Conservation (phyloP, 257 asterid species). For the Solanum rostratum region DNA sequence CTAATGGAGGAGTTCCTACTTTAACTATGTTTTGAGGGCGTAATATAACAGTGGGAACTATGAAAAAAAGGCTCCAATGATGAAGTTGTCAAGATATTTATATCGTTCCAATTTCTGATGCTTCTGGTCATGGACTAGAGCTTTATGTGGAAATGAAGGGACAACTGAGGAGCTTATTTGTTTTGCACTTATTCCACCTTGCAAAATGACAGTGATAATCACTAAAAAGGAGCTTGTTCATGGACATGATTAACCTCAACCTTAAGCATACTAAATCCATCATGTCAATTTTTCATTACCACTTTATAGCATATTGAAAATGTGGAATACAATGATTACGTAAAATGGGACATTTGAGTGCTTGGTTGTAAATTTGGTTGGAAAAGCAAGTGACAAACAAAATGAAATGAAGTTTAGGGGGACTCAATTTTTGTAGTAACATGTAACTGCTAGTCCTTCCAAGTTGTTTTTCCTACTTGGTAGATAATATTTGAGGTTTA, state of each 20-base stretch:
- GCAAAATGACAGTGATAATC: neutral
- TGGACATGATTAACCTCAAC: neutral
- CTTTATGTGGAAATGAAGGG: conserved; percentile 48
- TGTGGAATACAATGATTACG: neutral
- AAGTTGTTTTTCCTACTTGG: neutral
- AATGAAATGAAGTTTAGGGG: neutral
- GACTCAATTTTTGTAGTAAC: neutral
- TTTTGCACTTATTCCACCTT: neutral
- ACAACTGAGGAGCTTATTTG: conserved; percentile 49
- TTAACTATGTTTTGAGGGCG: neutral
- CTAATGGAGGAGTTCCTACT: neutral
- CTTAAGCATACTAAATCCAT: neutral
- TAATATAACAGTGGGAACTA: neutral
- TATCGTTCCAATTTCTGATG: conserved; percentile 60
- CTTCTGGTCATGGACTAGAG: conserved; percentile 21
- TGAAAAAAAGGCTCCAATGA: conserved; percentile 9
- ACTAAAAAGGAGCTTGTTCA: neutral
- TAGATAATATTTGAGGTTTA: neutral
- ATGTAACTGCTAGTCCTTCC: neutral
- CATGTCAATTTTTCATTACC: neutral
- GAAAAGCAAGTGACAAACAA: neutral
- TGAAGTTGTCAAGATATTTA: conserved; percentile 20
- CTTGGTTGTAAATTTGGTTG: neutral
- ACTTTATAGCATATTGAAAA: neutral
- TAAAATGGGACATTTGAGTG: neutral